Base-by-base conservation (phyloP, 257 asterid species). In the Petunia axillaris region DNA sequence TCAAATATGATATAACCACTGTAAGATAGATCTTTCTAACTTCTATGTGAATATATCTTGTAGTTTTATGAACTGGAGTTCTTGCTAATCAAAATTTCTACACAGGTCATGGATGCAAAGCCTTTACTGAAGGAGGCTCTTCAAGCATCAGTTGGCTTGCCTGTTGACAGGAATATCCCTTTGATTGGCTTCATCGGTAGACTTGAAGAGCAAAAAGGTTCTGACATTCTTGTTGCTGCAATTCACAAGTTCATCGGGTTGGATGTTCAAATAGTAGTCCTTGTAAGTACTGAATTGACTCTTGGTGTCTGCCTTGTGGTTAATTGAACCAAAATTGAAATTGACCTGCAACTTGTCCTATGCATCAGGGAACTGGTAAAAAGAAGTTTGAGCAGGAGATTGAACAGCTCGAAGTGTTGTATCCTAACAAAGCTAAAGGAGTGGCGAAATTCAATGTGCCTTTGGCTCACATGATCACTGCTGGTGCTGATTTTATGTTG, bases 141-240 rank as follows among this genome's bases (percentile, higher is more conserved):
- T 81, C 99, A 95, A 89, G 99, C 99, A 39, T 92, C 64, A 65
- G 98, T 90, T 4, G 98, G 99, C 5, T 88, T 95, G 85, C 98
- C 97, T 16, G 94, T 93, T 64, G 96, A 95, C 85, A 84, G 88
- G 84, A 84, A 79, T 81, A 84, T 93, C 83, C 98, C 99, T 5
- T 86, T 95, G 80, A 88, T 95, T 76, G 99, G 99, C 74, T 95
- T 95, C 81, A 95, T 95, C 37, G 99, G 99, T 70, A 91, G 99
- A 87, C 97, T 95, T 35, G 99, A 95, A 86, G 98, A 95, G 87
- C 99, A 93, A 81, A 95, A 95, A 81, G 99, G 99, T 58, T 95
- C 99, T 2, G 99, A 95, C 79, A 95, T 95, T 83, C 95, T 95
- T 39, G 92, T 85, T 6, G 92, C 97, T 75, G 97, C 99, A 37